phyloP scores from a whole-genome alignment of 2,329 filamentous ascomycete species.

The Colletotrichum australisinense region DNA sequence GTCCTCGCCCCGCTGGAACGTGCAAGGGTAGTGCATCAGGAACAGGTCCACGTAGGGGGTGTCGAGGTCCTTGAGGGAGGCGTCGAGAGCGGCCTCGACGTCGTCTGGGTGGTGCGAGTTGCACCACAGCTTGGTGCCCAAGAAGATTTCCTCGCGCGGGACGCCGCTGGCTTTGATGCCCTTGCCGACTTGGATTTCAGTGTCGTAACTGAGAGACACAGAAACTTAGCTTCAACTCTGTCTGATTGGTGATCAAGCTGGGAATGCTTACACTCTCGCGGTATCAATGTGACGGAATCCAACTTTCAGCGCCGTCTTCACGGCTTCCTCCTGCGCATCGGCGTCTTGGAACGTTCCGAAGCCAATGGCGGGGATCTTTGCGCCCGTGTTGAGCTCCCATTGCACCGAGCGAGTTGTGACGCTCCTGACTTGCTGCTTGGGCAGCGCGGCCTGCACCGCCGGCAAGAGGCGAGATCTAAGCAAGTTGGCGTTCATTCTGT shows the following conservation, averaged over 20 bases:
- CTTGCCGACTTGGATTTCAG: constrained; percentile 36
- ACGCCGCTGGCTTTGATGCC: constrained; percentile 41
- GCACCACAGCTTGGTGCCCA: constrained; percentile 47
- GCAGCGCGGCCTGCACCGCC: not conserved
- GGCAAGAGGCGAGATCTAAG: not conserved
- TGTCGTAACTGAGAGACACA: constrained; percentile 17
- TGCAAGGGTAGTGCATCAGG: not conserved
- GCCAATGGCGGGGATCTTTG: constrained; percentile 43
- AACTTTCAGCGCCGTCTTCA: constrained; percentile 41
- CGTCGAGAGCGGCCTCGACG: not conserved
- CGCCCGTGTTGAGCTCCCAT: constrained; percentile 39
- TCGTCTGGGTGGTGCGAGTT: constrained; percentile 41
- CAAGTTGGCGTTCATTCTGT: not conserved
- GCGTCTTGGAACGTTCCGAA: constrained; percentile 46
- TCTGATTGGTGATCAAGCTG: not conserved
- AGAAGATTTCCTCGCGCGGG: constrained; percentile 43
- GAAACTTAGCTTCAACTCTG: not conserved
- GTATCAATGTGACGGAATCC: constrained; percentile 51
- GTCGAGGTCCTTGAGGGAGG: not conserved
- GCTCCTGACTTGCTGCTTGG: not conserved
- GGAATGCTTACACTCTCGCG: constrained; percentile 24
- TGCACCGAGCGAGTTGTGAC: not conserved
- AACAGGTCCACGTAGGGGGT: not conserved
- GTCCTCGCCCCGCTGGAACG: not conserved
- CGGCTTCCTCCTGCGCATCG: constrained; percentile 42